Evolutionary conservation across 768 basidiomycete genomes (phyloP).

Genomic region (Collybia sordida): DNA sequence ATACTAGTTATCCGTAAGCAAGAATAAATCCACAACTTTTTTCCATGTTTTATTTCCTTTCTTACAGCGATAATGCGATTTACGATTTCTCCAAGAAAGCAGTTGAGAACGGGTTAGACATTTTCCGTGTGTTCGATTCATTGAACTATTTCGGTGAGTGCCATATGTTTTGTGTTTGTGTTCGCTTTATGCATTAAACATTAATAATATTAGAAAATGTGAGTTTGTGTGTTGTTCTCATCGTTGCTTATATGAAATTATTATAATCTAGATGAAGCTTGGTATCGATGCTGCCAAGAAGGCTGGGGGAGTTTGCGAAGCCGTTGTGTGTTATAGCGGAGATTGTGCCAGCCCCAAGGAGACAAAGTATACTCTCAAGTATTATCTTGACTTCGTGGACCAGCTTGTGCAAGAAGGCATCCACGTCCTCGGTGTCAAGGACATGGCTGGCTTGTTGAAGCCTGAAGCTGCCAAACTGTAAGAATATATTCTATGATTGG

Average conservation of each 20-base stretch:
- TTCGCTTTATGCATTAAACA: too few relatives aligned
- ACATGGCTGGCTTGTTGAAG: conserved; percentile 97
- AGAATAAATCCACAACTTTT: not conserved
- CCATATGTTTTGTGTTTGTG: too few relatives aligned
- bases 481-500: conserved; percentile 23
- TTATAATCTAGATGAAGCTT: conserved; percentile 74
- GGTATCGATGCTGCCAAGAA: conserved; percentile 99
- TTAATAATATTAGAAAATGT: conserved; percentile 60
- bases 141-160: conserved; percentile 90
- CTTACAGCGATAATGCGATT: conserved; percentile 87
- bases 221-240: conserved; percentile 21
- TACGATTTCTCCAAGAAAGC: conserved; percentile 99
- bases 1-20: conserved; percentile 94
- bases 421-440: conserved; percentile 96
- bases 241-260: not conserved
- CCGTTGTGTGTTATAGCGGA: conserved; percentile 97
- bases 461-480: conserved; percentile 91
- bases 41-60: conserved; percentile 8
- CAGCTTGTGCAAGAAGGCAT: conserved; percentile 93
- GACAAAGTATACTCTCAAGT: conserved; percentile 95
- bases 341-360: conserved; percentile 94
- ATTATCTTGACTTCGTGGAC: conserved; percentile 95
- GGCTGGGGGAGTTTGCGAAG: conserved; percentile 97
- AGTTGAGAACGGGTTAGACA: conserved; percentile 99
- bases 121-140: conserved; percentile 99